Evolutionary conservation across 75 land plant genomes (phyloP).

Genomic region (Cunninghamia lanceolata): DNA sequence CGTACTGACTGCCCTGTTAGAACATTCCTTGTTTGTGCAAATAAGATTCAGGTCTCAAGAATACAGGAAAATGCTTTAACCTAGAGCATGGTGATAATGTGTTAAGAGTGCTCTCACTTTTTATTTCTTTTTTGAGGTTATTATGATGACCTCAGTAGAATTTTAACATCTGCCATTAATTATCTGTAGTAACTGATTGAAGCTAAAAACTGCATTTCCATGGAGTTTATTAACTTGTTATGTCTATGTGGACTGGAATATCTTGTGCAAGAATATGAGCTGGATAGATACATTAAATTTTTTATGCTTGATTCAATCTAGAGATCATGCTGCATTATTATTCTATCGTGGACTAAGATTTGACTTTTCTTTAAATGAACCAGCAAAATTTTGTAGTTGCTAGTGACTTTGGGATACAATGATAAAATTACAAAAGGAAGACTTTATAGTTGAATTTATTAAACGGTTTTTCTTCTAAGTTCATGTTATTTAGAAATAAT

Average conservation of each 20-base stretch:
- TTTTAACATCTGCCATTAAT: neutral
- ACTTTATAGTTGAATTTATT: neutral
- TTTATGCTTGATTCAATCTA: neutral
- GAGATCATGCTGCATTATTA: neutral
- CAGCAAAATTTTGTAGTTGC: neutral
- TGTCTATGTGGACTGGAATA: neutral
- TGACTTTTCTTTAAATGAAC: neutral
- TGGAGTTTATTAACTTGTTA: neutral
- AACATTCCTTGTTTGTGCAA: neutral
- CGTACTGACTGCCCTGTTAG: neutral
- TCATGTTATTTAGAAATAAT: slow-evolving; percentile 2
- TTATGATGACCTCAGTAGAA: neutral
- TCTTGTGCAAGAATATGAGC: neutral
- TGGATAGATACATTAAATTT: neutral
- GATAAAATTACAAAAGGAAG: neutral
- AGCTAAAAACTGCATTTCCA: neutral
- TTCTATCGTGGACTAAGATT: neutral
- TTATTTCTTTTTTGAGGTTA: neutral
- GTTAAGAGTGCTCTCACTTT: neutral
- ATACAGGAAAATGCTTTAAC: neutral
- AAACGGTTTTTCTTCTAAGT: neutral
- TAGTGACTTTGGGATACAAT: neutral
- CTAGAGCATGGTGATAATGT: neutral
- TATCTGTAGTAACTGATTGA: neutral
- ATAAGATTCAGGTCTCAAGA: neutral